phyloP scores from a whole-genome alignment of 176 grass and related monocot species.

The Aegilops longissima region DNA sequence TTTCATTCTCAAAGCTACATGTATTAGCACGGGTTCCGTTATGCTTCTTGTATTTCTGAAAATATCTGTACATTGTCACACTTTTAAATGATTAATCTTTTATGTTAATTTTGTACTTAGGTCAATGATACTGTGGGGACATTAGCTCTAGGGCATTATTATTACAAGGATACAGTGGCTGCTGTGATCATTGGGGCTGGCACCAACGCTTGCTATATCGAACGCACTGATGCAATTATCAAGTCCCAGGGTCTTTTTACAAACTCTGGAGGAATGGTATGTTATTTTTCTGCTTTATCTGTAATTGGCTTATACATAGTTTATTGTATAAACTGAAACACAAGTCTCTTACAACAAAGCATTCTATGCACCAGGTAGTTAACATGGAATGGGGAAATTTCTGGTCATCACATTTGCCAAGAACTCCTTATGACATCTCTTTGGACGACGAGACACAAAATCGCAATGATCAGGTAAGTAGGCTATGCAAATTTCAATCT shows the following conservation, averaged over 20 bases:
- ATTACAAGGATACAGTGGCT: slow-evolving; percentile 85
- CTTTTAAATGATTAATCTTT: slow-evolving; percentile 20
- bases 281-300: slow-evolving; percentile 34
- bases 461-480: slow-evolving; percentile 76
- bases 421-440: slow-evolving; percentile 79
- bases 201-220: slow-evolving; percentile 95
- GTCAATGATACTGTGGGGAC: slow-evolving; percentile 95
- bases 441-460: slow-evolving; percentile 80
- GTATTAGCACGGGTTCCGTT: not conserved
- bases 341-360: slow-evolving; percentile 13
- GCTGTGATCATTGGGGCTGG: slow-evolving; percentile 87
- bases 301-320: not conserved
- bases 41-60: slow-evolving; percentile 1
- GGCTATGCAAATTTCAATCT: not conserved
- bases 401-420: slow-evolving; percentile 92
- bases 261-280: slow-evolving; percentile 93
- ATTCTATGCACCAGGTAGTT: slow-evolving; percentile 61
- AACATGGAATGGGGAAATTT: slow-evolving; percentile 99
- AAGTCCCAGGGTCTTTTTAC: slow-evolving; percentile 89
- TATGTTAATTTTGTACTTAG: slow-evolving; percentile 42
- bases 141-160: slow-evolving; percentile 87
- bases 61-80: not conserved
- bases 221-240: slow-evolving; percentile 92
- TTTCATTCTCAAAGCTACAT: not conserved
- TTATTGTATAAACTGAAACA: too few species aligned